Evolutionary conservation across 2,329 filamentous ascomycete genomes (phyloP).

Genomic region (Nemania serpens): DNA sequence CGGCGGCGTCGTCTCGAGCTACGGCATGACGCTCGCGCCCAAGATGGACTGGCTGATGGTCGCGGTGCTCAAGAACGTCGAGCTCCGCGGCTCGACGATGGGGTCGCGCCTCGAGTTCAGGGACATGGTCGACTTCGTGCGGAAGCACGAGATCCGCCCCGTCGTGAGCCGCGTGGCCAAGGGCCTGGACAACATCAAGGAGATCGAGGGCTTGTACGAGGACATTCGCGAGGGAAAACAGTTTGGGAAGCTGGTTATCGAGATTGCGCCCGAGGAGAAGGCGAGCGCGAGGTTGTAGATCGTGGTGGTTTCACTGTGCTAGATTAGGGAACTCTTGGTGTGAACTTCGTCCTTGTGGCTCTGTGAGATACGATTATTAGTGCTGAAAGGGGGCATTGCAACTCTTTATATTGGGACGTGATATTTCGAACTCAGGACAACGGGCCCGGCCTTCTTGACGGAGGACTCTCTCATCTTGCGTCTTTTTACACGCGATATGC

Average conservation of each 20-base stretch:
- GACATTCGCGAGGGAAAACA: conserved; percentile 86
- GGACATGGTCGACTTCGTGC: conserved; percentile 88
- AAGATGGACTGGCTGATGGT: conserved; percentile 87
- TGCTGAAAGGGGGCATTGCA: too few species aligned
- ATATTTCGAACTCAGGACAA: neutral
- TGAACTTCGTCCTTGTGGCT: too few species aligned
- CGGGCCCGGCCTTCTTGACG: too few species aligned
- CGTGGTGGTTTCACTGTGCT: neutral
- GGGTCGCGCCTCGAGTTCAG: conserved; percentile 85
- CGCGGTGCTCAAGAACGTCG: conserved; percentile 85
- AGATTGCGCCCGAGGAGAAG: conserved; percentile 53
- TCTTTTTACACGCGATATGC: too few species aligned
- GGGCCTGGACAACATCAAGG: conserved; percentile 75
- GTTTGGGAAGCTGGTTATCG: conserved; percentile 90
- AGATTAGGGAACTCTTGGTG: neutral
- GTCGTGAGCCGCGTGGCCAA: conserved; percentile 76
- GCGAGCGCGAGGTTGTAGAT: conserved; percentile 48
- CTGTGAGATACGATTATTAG: too few species aligned
- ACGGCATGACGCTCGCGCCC: conserved; percentile 88
- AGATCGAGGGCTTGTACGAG: conserved; percentile 80
- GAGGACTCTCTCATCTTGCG: too few species aligned
- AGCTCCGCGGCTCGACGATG: conserved; percentile 87
- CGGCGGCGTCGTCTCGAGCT: conserved; percentile 82
- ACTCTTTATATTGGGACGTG: neutral
- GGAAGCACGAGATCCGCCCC: conserved; percentile 72